Percentiles rank a stretch among this genome's conserved stretches.
These are phyloP conservation scores for Medicago lupulina DNA, from an alignment of 306 rosid species.

Conservation along the genomic window DNA sequence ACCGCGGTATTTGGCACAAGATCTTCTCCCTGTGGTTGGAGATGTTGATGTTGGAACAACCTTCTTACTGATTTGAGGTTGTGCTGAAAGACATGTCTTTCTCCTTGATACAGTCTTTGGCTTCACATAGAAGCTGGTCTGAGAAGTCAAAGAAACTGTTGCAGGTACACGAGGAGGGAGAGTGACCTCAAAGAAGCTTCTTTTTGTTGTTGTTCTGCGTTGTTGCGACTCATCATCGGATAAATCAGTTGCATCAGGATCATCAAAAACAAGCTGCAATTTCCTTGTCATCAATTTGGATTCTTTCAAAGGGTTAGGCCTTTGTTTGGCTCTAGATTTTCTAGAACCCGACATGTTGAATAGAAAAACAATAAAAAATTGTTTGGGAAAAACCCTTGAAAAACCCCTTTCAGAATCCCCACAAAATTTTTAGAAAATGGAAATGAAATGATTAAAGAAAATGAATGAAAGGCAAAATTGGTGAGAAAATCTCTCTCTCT, in stretches of 20 bases:
- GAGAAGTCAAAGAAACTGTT: neutral
- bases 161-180: constrained; percentile 43
- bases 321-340: constrained; percentile 44
- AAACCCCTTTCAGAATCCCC: constrained; percentile 21
- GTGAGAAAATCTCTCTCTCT: neutral
- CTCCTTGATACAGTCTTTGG: constrained; percentile 19
- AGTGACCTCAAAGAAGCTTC: constrained; percentile 44
- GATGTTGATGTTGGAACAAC: neutral
- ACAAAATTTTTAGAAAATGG: neutral
- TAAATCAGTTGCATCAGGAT: constrained; percentile 81
- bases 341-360: constrained; percentile 46
- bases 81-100: neutral
- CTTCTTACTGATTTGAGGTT: constrained; percentile 37
- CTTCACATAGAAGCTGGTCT: constrained; percentile 45
- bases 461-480: neutral
- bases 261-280: constrained; percentile 60
- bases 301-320: constrained; percentile 1
- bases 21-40: neutral
- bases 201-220: constrained; percentile 30
- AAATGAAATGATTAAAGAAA: neutral
- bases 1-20: constrained; percentile 64
- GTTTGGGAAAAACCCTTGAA: neutral
- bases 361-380: neutral
- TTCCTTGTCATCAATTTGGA: constrained; percentile 49
- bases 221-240: constrained; percentile 66